Percentiles rank a stretch among this genome's conserved stretches.
These are phyloP conservation scores for Annulohypoxylon truncatum DNA, from an alignment of 2,329 filamentous ascomycete species.

Conservation along the genomic window DNA sequence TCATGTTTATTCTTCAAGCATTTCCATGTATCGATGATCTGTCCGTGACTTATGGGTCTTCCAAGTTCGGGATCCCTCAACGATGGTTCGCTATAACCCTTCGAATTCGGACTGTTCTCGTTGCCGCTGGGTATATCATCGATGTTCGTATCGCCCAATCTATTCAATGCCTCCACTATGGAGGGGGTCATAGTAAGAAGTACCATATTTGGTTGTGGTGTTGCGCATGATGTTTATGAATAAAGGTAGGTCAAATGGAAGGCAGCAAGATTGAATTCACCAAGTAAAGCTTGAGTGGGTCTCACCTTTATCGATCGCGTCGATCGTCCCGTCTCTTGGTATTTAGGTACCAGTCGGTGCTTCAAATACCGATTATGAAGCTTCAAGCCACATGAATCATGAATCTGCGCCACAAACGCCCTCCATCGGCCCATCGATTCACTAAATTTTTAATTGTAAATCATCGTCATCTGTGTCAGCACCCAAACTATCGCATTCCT, in stretches of 20 bases:
- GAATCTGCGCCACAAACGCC: background rate
- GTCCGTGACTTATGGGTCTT: constrained; percentile 76
- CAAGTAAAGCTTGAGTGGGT: background rate
- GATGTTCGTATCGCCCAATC: constrained; percentile 43
- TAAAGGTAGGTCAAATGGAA: background rate
- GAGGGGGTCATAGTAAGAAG: constrained; percentile 79
- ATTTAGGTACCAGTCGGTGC: background rate
- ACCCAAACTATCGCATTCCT: constrained; percentile 10
- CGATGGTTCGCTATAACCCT: constrained; percentile 58
- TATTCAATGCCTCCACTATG: constrained; percentile 71
- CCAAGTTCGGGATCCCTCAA: constrained; percentile 65
- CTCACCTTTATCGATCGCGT: background rate
- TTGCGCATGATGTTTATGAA: constrained; percentile 19
- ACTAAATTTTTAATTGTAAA: constrained; percentile 27
- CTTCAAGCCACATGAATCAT: background rate
- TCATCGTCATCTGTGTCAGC: constrained; percentile 21
- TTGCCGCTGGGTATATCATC: constrained; percentile 27
- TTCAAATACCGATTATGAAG: background rate
- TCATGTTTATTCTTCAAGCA: constrained; percentile 55
- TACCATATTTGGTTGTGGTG: constrained; percentile 67
- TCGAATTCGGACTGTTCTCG: constrained; percentile 21
- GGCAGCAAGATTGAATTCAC: constrained; percentile 5
- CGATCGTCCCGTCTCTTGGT: background rate
- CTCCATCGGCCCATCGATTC: background rate
- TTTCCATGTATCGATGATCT: constrained; percentile 73